Base-by-base conservation (phyloP, 78 protist genomes). In the Chrysochromulina tobinii region DNA sequence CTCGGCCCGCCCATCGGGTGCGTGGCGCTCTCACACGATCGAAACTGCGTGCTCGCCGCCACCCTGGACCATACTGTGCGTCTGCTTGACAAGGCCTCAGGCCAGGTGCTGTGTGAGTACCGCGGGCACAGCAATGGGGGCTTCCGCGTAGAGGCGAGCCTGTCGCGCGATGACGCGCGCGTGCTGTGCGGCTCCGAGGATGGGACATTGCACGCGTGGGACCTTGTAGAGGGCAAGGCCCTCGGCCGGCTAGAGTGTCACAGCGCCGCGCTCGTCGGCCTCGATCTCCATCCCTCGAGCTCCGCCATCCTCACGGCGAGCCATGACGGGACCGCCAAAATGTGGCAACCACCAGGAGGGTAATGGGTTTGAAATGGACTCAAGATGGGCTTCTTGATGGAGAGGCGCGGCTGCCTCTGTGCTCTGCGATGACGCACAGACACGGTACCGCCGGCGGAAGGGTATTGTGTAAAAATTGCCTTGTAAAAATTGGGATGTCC, bases 21-120 rank as follows among this genome's bases (percentile, higher is more conserved):
- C 25, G 67, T 93, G 18, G 77, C 73, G 11, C 38, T 95, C 27
- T 91, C 96, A 38, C 75, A 85, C 69, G 95, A 95, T 91, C 81
- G 90, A n/a, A 90, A 91, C 75, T 93, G 92, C 89, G 64, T 93
- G 51, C 72, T 95, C 12, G 91, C 94, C 2, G 2, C 57, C 59
- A 64, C 67, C 1, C 89, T 90, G 25, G 93, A 90, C 51, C 1
- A 7, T 7, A 0, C 14, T 1, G 18, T 75, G 72, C 69, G 87
- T 15, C 87, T 89, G 27, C 27, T 89, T 17, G 92, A 89, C 48
- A 23, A 27, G 3, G 57, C 50, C 27, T 9, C 1, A 18, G 92
- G 92, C 9, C 17, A n/a, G 17, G 1, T 89, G 66, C 91, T 89
- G 18, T 14, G 17, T 9, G 1, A 1, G 72, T 89, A 73, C n/a